Conservation (phyloP, 495 filamentous ascomycete species). For the Annulohypoxylon stygium region DNA sequence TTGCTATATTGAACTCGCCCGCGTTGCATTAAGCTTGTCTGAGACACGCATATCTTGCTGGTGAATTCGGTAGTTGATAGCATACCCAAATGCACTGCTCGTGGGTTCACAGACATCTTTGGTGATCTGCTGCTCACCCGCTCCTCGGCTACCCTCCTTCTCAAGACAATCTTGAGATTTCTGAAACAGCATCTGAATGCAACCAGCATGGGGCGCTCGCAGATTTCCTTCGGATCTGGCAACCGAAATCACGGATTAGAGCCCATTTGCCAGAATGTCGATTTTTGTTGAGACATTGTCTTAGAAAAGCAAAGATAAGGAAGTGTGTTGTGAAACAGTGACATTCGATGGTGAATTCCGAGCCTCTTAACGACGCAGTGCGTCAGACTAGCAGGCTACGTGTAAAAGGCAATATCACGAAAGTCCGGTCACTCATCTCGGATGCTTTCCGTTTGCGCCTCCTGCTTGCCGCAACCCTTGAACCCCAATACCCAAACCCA, state of each 20-base stretch:
- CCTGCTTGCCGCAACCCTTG: constrained; percentile 7
- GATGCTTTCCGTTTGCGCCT: constrained; percentile 19
- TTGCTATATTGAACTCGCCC: constrained; percentile 9
- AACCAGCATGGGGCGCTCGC: constrained; percentile 12
- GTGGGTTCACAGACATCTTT: constrained; percentile 15
- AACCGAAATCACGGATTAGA: constrained; percentile 21
- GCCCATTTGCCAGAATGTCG: constrained; percentile 4
- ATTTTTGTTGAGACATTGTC: constrained; percentile 18
- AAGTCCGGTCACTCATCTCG: constrained; percentile 4
- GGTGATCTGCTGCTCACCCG: constrained; percentile 32
- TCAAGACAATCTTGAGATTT: constrained; percentile 31
- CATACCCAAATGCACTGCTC: constrained; percentile 5
- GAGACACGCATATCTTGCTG: constrained; percentile 32
- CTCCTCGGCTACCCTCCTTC: constrained; percentile 14
- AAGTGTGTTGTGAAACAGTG: constrained; percentile 19
- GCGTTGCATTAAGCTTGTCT: constrained; percentile 42
- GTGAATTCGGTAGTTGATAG: constrained; percentile 29
- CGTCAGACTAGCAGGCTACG: background rate
- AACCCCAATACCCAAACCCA: constrained; percentile 4
- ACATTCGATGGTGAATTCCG: constrained; percentile 17
- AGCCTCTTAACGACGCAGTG: constrained; percentile 13
- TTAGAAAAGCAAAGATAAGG: constrained; percentile 12
- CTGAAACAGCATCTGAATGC: constrained; percentile 36
- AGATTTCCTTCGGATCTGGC: constrained; percentile 27
- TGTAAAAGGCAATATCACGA: constrained; percentile 8